Evolutionary conservation across 345 rosid species (phyloP), one percentile per base, ranked within the genome.

Genomic region (Viola odorata): DNA sequence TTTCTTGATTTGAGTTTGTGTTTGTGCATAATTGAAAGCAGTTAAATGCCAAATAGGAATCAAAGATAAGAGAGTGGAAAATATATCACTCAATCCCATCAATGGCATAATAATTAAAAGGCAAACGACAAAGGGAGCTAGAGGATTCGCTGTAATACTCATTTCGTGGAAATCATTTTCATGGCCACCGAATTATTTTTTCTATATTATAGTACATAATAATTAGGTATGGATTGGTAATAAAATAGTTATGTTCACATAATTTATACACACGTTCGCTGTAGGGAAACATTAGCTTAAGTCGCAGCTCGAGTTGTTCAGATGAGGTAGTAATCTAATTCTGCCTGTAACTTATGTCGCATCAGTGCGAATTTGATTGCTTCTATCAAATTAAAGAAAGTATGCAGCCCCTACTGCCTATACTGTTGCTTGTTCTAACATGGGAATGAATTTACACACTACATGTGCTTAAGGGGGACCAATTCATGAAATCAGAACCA

Each of bases 81-180:
- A 57, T 55, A 61, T 58, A 53, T 53, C 36, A 45, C 7, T 42
- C 59, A 61, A 59, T 50, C 70, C 70, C 56, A 56, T 69, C 79
- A 38, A 1, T 40, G 44, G 66, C 66, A 44, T 55, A 63, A 68
- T 65, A 71, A 71, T 62, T 68, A 51, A 13, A 67, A 57, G 50
- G 55, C 52, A 47, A 60, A 58, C 47, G 71, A 72, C 65, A 63
- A 67, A 61, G 37, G 64, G 60, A 55, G 14, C 57, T 45, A 32
- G 63, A 59, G 53, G 13, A 55, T 51, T 40, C 58, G 74, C 70
- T 59, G 48, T 58, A 50, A 65, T 71, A 70, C 61, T 70, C 76
- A 58, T 64, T 58, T 58, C 6, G 45, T 9, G 45, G 9, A 5
- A 5, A 41, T 41, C 9, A 5, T 41, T 9, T 41, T 41, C 9